phyloP scores from a whole-genome alignment of 352 stramenopile species.

The Pythium aristosporum region DNA sequence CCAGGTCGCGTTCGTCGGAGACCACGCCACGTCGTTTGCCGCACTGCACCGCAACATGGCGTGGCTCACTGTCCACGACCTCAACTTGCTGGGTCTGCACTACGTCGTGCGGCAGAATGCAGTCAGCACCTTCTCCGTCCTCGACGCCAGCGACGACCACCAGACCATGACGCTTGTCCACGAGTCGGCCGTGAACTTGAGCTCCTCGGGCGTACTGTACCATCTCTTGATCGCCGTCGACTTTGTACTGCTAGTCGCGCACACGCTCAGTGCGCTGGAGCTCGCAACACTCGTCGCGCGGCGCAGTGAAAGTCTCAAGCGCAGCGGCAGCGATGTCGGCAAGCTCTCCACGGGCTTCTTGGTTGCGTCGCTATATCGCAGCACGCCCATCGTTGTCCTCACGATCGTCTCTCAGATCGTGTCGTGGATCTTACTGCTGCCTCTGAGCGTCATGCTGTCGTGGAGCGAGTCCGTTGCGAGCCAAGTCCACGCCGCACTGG shows the following conservation, averaged over 20 bases:
- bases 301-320: slow-evolving; percentile 37
- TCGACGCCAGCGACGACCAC: slow-evolving; percentile 36
- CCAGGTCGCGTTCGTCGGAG: slow-evolving; percentile 21
- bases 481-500: slow-evolving; percentile 36
- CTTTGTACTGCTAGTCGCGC: slow-evolving; percentile 35
- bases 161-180: slow-evolving; percentile 34
- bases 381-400: slow-evolving; percentile 33
- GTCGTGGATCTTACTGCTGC: slow-evolving; percentile 52
- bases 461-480: slow-evolving; percentile 21
- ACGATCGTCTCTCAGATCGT: slow-evolving; percentile 41
- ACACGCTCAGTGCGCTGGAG: slow-evolving; percentile 34
- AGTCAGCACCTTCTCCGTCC: slow-evolving; percentile 22
- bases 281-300: slow-evolving; percentile 29
- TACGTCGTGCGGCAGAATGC: slow-evolving; percentile 26
- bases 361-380: slow-evolving; percentile 33
- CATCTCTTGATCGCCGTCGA: slow-evolving; percentile 42
- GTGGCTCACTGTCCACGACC: slow-evolving; percentile 25
- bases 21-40: slow-evolving; percentile 15
- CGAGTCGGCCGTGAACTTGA: slow-evolving; percentile 39
- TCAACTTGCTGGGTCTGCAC: slow-evolving; percentile 26
- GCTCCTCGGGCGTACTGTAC: slow-evolving; percentile 47
- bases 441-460: slow-evolving; percentile 33
- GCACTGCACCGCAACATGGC: slow-evolving; percentile 14
- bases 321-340: slow-evolving; percentile 29
- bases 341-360: slow-evolving; percentile 34